Base-by-base conservation (phyloP, 2,329 filamentous ascomycete genomes). In the Hortaea werneckii region DNA sequence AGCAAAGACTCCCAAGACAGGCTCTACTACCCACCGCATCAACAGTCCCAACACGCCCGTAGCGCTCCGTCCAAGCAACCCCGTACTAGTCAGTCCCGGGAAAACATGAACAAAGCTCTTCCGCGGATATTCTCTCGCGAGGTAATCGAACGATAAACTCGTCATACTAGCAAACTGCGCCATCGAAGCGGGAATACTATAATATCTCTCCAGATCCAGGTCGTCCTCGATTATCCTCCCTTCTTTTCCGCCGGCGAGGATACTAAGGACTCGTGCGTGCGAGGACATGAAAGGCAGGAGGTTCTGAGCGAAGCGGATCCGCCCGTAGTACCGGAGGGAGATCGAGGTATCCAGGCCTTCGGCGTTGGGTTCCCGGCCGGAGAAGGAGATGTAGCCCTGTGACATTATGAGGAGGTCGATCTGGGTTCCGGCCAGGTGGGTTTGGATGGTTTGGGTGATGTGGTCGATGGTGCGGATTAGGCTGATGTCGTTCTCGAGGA, bases 321-420 rank as follows among this genome's bases (percentile, higher is more conserved):
- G 53, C n/a, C 53, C 52, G 46, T 58, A 58, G 45, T 57, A 58
- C 1, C 54, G 51, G 2, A 57, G 43, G 0, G 56, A 50, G 30
- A 54, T 51, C 1, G 48, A 48, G 29, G 41, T 47, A 30, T 58
- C 57, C 2, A 60, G 46, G 5, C 53, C 57, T 41, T 60, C 58
- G 29, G 46, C 37, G 34, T 48, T 50, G 3, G 46, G 53, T 12
- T 58, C 54, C 5, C 61, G 55, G 30, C 58, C 59, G 35, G 48
- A 28, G 39, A 65, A 59, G 6, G 58, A 58, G 41, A 67, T 48
- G 50, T 63, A 61, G 28, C 66, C 67, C 13, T 63, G 58, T 6
- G 61, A 67, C 54, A 66, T 55, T 50, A 67, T 62, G n/a, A 72
- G 56, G 6, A 72, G 41, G 48, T 71, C 67, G 5, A 72, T 52